Evolutionary conservation across 352 stramenopile genomes (phyloP), one percentile per base, ranked within the genome.

Genomic region (Globisporangium sylvaticum): DNA sequence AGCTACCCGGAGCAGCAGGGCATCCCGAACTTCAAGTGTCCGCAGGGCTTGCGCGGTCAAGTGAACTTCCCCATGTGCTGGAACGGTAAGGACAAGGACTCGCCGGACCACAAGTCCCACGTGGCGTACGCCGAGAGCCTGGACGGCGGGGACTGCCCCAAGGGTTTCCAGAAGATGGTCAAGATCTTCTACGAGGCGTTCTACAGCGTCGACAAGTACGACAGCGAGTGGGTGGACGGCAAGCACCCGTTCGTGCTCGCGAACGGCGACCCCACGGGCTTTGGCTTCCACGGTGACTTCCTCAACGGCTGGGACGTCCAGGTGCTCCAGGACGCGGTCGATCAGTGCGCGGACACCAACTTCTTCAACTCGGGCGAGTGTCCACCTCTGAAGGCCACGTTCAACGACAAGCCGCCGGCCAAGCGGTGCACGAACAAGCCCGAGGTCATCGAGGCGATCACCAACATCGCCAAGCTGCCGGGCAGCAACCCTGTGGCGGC

Each of bases 121-220:
- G 67, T 86, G 24, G 73, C 78, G 0, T 86, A 86, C 57, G 78
- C 78, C 20, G 73, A 75, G 27, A 71, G 25, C 0, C 71, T 86
- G 7, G 78, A 86, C 24, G 75, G 75, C 2, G 78, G 78, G 20
- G 65, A 65, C 18, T 86, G 78, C 48, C 75, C 78, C 0, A 34
- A 67, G 4, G 71, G 71, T 14, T 83, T 75, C 67, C 68, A 79
- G 69, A 86, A 86, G 66, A 82, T 86, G 71, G 71, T 86, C 64
- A 86, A 86, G 66, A 80, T 83, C 52, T 86, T 86, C 59, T 86
- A 80, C 67, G 78, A 86, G 61, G 69, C 73, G 15, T 86, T 86
- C 64, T 86, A 81, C 68, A 78, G 67, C 25, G 75, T 86, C 18
- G 78, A 65, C 25, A 71, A 81, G 64, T 86, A 73, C 54, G 75